Percentiles rank a stretch among this genome's conserved stretches.
phyloP scores from a whole-genome alignment of 441 rosid genomes.

The Populus hybrid region DNA sequence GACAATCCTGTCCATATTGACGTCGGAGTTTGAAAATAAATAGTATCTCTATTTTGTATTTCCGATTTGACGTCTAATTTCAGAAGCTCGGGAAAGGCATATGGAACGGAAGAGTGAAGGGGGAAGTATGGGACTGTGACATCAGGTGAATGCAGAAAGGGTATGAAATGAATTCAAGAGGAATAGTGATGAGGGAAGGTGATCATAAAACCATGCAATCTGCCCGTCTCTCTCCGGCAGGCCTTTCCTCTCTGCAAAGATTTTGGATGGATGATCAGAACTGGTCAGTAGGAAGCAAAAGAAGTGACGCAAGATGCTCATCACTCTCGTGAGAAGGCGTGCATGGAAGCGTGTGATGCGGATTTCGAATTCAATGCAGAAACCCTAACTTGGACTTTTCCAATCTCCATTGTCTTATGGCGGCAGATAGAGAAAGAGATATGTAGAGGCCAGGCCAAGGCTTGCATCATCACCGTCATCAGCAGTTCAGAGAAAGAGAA shows the following conservation, averaged over 20 bases:
- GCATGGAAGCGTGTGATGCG: conserved; percentile 53
- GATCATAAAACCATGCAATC: conserved; percentile 29
- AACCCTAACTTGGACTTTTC: conserved; percentile 7
- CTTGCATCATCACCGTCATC: conserved; percentile 26
- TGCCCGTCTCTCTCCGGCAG: background rate
- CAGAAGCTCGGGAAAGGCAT: background rate
- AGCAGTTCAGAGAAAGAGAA: background rate
- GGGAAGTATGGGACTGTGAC: background rate
- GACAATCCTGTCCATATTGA: no score
- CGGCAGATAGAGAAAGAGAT: conserved; percentile 31
- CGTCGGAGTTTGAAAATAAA: no score
- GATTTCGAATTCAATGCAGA: conserved; percentile 37
- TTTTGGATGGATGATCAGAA: background rate
- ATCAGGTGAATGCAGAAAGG: conserved; percentile 2
- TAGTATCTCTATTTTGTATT: no score
- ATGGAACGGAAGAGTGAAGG: background rate
- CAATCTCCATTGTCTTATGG: conserved; percentile 9
- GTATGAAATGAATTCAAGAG: conserved; percentile 3
- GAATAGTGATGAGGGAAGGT: background rate
- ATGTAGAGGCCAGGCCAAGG: background rate
- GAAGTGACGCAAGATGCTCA: conserved; percentile 40
- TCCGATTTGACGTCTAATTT: background rate
- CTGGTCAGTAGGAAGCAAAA: conserved; percentile 15
- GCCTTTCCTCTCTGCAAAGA: conserved; percentile 5
- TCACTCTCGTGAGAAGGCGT: conserved; percentile 33